Percentiles rank a stretch among this genome's conserved stretches.
phyloP scores from a whole-genome alignment of 2,329 filamentous ascomycete genomes.

The Achaetomium macrosporum region DNA sequence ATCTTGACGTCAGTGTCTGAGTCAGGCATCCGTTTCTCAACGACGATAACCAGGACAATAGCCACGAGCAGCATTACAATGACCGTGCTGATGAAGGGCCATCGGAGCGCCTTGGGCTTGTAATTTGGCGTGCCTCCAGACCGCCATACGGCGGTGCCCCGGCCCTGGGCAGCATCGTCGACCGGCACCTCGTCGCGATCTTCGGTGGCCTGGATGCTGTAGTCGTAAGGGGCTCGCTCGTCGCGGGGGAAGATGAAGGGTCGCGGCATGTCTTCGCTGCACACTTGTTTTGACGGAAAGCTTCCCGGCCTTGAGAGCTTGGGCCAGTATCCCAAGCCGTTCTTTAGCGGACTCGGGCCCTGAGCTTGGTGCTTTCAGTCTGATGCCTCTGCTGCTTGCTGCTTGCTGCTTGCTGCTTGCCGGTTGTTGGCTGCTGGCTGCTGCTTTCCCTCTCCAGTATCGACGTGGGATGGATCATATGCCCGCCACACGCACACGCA shows the following conservation, averaged over 20 bases:
- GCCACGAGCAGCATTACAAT: constrained; percentile 25
- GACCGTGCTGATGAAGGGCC: constrained; percentile 29
- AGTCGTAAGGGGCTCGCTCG: constrained; percentile 26
- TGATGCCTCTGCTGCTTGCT: not conserved
- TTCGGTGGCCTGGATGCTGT: constrained; percentile 29
- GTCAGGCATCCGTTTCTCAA: constrained; percentile 28
- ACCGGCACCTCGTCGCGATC: constrained; percentile 22
- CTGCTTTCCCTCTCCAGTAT: not conserved
- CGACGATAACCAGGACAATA: constrained; percentile 28
- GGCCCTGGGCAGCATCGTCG: constrained; percentile 2
- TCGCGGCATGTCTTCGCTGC: constrained; percentile 19
- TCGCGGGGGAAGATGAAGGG: constrained; percentile 5
- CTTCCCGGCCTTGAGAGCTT: not conserved
- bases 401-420: not conserved
- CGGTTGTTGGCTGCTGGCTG: too few relatives aligned
- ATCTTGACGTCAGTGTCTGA: constrained; percentile 28
- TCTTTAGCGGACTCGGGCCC: too few relatives aligned
- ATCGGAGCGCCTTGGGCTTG: constrained; percentile 30
- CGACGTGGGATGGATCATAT: not conserved
- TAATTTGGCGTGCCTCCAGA: constrained; percentile 24
- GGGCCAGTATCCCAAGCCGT: not conserved
- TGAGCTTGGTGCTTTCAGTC: not conserved
- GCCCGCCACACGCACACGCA: not conserved
- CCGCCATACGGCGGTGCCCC: constrained; percentile 9
- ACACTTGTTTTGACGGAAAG: not conserved